Percentiles rank a stretch among this genome's conserved stretches.
These are phyloP conservation scores for Yamadazyma takamatsuzukensis DNA, from an alignment of 805 yeast species.

Conservation along the genomic window DNA sequence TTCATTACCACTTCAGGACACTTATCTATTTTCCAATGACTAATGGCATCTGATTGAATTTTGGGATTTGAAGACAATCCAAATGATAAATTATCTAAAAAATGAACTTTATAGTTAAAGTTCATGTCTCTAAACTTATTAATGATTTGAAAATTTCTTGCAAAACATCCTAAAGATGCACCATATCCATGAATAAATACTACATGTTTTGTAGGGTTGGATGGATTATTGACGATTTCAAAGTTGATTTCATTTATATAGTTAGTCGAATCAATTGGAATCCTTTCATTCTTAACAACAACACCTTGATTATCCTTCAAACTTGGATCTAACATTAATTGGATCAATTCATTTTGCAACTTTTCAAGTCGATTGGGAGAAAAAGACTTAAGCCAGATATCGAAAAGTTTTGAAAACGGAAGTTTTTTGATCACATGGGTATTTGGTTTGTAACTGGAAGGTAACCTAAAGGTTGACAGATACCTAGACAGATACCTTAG, in stretches of 20 bases:
- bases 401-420: constrained; percentile 10
- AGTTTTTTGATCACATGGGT: constrained; percentile 9
- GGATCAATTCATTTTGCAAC: constrained; percentile 33
- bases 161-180: constrained; percentile 54
- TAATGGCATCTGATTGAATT: constrained; percentile 16
- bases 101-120: constrained; percentile 44
- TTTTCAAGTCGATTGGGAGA: constrained; percentile 21
- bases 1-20: constrained; percentile 22
- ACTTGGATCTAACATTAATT: constrained; percentile 22
- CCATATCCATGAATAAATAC: constrained; percentile 59
- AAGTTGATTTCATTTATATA: constrained; percentile 34
- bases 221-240: constrained; percentile 23
- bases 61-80: constrained; percentile 51
- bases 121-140: constrained; percentile 22
- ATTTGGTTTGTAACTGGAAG: constrained; percentile 14
- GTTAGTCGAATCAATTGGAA: constrained; percentile 23
- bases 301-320: constrained; percentile 20
- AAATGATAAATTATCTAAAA: constrained; percentile 48
- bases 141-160: constrained; percentile 46
- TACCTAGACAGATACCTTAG: too few relatives aligned
- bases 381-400: constrained; percentile 23
- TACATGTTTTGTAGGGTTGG: constrained; percentile 31
- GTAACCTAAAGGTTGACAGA: constrained; percentile 17
- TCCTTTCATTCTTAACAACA: constrained; percentile 12
- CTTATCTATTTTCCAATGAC: constrained; percentile 17